Evolutionary conservation across 116 monocot genomes (phyloP).

Genomic region (Papilionanthe hybrid): DNA sequence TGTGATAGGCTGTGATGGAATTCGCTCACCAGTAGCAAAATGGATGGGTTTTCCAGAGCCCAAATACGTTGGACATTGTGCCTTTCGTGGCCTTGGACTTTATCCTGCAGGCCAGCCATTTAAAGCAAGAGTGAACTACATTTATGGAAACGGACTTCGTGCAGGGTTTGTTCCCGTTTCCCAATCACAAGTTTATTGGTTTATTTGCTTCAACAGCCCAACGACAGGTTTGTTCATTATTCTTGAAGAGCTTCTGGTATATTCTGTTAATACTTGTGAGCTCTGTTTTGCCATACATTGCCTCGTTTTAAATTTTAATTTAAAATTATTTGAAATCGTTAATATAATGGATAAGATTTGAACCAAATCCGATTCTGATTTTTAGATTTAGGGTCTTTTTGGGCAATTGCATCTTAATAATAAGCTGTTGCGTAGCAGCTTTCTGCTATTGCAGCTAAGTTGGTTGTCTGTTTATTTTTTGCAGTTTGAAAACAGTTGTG

Average conservation of each 20-base stretch:
- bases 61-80: conserved; percentile 74
- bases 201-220: conserved; percentile 79
- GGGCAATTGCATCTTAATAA: too few species aligned
- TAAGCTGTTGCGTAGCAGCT: too few species aligned
- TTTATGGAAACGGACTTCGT: conserved; percentile 77
- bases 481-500: too few species aligned
- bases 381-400: too few species aligned
- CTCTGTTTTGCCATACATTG: too few species aligned
- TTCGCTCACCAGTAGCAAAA: conserved; percentile 73
- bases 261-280: too few species aligned
- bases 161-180: conserved; percentile 82
- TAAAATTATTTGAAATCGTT: too few species aligned
- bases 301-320: too few species aligned
- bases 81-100: conserved; percentile 76
- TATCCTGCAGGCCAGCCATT: conserved; percentile 83
- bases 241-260: neutral
- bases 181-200: conserved; percentile 80
- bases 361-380: too few species aligned
- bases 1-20: conserved; percentile 86
- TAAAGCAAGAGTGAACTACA: conserved; percentile 56
- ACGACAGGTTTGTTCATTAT: conserved; percentile 51
- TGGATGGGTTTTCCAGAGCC: conserved; percentile 96
- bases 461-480: too few species aligned
- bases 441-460: too few species aligned
- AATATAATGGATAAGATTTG: too few species aligned